Percentiles rank a stretch among this genome's conserved stretches.
These are phyloP conservation scores for Diaporthe longicolla DNA, from an alignment of 2,329 filamentous ascomycete species.

Conservation along the genomic window DNA sequence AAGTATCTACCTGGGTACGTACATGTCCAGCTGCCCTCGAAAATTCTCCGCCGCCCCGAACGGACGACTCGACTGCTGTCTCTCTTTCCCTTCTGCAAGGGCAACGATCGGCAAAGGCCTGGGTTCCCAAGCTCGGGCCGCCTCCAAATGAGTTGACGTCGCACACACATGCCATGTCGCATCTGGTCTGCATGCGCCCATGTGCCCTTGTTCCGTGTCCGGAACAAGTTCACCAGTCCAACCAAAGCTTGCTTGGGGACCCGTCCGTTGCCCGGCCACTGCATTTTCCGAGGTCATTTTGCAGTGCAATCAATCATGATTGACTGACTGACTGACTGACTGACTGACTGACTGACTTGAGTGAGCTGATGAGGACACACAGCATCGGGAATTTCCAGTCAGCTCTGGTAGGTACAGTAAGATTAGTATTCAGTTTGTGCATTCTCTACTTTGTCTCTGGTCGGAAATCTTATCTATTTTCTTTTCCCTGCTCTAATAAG, in stretches of 20 bases:
- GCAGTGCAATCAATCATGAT: background rate
- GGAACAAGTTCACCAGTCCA: background rate
- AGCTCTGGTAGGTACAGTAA: background rate
- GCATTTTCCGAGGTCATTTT: slow-evolving; percentile 34
- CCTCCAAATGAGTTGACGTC: slow-evolving; percentile 32
- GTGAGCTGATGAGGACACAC: background rate
- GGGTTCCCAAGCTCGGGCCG: slow-evolving; percentile 41
- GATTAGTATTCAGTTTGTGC: slow-evolving; percentile 28
- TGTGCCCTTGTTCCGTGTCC: slow-evolving; percentile 10
- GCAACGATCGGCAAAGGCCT: slow-evolving; percentile 24
- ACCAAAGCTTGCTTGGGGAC: slow-evolving; percentile 8
- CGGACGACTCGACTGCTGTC: slow-evolving; percentile 11
- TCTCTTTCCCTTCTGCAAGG: slow-evolving; percentile 13
- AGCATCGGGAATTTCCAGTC: background rate
- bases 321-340: background rate
- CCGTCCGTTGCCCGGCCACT: slow-evolving; percentile 43
- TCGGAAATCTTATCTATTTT: background rate
- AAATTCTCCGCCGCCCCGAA: slow-evolving; percentile 27
- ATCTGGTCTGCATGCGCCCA: slow-evolving; percentile 17
- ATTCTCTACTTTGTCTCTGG: background rate
- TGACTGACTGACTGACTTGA: background rate
- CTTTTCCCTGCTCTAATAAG: background rate
- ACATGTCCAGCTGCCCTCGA: background rate
- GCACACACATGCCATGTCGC: slow-evolving; percentile 28
- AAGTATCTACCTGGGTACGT: too few species aligned